Base-by-base conservation (phyloP, 2,329 filamentous ascomycete genomes). In the Exophiala viscosa region DNA sequence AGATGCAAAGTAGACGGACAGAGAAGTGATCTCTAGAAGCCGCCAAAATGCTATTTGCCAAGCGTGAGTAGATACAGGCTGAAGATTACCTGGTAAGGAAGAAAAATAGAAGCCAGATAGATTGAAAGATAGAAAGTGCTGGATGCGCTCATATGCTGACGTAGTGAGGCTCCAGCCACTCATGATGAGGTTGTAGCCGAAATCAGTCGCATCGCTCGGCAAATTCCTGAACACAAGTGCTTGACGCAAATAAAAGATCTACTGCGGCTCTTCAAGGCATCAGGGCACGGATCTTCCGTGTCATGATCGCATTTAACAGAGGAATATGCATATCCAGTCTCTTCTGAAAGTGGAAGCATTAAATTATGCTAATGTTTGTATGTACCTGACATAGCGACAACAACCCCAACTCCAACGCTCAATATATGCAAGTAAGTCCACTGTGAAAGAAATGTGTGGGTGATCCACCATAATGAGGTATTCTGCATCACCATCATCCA, bases 401-500 rank as follows among this genome's bases (percentile, higher is more conserved):
- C 34, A 13, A 5, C 36, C 41, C 20, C 41, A 52, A 45, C 53
- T 48, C 48, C 53, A 46, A 56, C 53, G 53, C 53, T 56, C 40
- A 50, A 36, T 15, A 47, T 45, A 51, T 46, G 44, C 18, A 47
- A 13, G 14, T 10, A 38, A n/a, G n/a, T n/a, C 10, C n/a, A 20
- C 9, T 15, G 17, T 15, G 13, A n/a, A 28, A n/a, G 18, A n/a
- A n/a, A n/a, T n/a, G n/a, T n/a, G n/a, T n/a, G n/a, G n/a, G n/a
- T n/a, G n/a, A n/a, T n/a, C n/a, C n/a, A n/a, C n/a, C n/a, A n/a
- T n/a, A n/a, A n/a, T 31, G n/a, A 18, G 44, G 10, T 23, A 15
- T 20, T 33, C 20, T 17, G 14, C 42, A 34, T 34, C 6, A 1
- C 8, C 4, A 42, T 77, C 67, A 86, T 23, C 84, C 85, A 64